phyloP scores from a whole-genome alignment of 2,329 filamentous ascomycete genomes.

The Cladosporium sp. region DNA sequence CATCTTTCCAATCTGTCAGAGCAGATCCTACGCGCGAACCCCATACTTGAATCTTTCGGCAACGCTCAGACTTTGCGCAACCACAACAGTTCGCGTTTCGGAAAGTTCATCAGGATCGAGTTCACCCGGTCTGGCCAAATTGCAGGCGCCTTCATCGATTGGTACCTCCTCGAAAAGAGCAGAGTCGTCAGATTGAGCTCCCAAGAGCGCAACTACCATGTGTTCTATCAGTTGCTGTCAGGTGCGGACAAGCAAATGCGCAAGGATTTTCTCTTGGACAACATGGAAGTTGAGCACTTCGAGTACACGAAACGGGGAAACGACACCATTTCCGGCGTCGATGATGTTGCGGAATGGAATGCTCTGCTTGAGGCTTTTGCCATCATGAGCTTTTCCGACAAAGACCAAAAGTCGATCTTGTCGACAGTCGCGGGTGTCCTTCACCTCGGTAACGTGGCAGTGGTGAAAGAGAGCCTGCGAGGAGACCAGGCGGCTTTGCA shows the following conservation, averaged over 20 bases:
- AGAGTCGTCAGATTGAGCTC: slow-evolving; percentile 94
- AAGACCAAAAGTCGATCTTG: slow-evolving; percentile 77
- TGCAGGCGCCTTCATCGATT: slow-evolving; percentile 94
- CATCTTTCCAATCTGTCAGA: slow-evolving; percentile 84
- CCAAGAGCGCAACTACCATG: slow-evolving; percentile 97
- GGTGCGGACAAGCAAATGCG: slow-evolving; percentile 73
- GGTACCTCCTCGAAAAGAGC: slow-evolving; percentile 90
- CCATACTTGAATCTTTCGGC: slow-evolving; percentile 95
- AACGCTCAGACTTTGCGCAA: slow-evolving; percentile 99
- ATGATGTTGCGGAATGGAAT: slow-evolving; percentile 86
- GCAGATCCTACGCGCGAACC: slow-evolving; percentile 92
- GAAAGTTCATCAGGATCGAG: slow-evolving; percentile 99
- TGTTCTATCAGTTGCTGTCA: slow-evolving; percentile 95
- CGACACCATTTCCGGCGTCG: slow-evolving; percentile 83
- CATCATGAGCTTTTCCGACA: slow-evolving; percentile 85
- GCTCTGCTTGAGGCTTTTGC: slow-evolving; percentile 84
- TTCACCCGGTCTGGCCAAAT: slow-evolving; percentile 94
- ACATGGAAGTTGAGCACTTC: slow-evolving; percentile 76
- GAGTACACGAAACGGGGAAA: slow-evolving; percentile 88
- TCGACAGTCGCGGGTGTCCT: slow-evolving; percentile 85
- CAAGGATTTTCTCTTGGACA: slow-evolving; percentile 67
- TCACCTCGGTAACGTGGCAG: slow-evolving; percentile 85
- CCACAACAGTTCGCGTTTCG: slow-evolving; percentile 97
- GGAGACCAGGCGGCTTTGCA: slow-evolving; percentile 84
- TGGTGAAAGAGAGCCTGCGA: slow-evolving; percentile 83